Conservation (phyloP, 2,329 filamentous ascomycete species). For the Talaromyces sp. region DNA sequence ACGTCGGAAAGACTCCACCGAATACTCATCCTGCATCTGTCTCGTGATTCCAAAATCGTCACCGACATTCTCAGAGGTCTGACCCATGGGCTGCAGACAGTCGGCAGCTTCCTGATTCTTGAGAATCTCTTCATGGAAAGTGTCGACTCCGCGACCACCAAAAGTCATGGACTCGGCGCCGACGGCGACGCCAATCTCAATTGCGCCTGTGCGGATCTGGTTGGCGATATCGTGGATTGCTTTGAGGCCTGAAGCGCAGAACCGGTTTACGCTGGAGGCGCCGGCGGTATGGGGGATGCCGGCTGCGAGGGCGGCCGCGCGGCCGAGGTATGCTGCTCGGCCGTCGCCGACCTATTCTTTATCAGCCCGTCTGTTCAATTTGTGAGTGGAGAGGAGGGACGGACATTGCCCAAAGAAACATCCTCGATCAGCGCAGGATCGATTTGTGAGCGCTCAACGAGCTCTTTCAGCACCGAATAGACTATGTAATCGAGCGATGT, state of each 20-base stretch:
- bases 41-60: constrained; percentile 83
- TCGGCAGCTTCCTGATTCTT: constrained; percentile 75
- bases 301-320: constrained; percentile 82
- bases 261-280: constrained; percentile 83
- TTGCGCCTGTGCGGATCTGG: constrained; percentile 74
- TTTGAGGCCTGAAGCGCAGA: constrained; percentile 96
- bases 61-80: constrained; percentile 95
- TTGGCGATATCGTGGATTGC: constrained; percentile 93
- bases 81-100: constrained; percentile 95
- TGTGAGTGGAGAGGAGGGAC: constrained; percentile 27
- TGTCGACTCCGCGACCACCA: constrained; percentile 66
- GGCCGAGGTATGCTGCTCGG: constrained; percentile 87
- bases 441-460: constrained; percentile 68
- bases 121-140: constrained; percentile 76
- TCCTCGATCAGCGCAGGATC: constrained; percentile 83
- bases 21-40: constrained; percentile 78
- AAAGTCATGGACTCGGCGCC: constrained; percentile 89
- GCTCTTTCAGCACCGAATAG: constrained; percentile 77
- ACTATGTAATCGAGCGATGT: constrained; percentile 83
- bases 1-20: constrained; percentile 80
- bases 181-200: constrained; percentile 82
- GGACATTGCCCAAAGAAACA: constrained; percentile 86
- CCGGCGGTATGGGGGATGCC: constrained; percentile 89
- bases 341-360: constrained; percentile 66
- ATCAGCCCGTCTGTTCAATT: constrained; percentile 26